These are phyloP conservation scores for Xylaria venustula DNA, from an alignment of 495 filamentous ascomycete genomes.

Conservation along the genomic window DNA sequence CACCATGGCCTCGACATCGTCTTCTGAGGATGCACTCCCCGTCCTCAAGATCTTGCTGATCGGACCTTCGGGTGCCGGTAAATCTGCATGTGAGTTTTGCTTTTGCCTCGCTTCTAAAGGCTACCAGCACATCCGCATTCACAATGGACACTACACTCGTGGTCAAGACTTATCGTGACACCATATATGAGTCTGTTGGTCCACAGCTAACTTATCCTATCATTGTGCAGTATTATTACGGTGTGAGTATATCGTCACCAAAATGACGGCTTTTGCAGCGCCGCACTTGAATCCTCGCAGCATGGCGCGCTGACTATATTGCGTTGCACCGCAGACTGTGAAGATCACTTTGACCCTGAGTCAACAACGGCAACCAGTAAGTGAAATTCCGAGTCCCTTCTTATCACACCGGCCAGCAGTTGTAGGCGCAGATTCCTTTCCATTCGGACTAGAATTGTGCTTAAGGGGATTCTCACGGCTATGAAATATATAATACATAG, in stretches of 20 bases:
- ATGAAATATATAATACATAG: too few relatives aligned
- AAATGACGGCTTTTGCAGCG: neutral
- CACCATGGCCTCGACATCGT: constrained; percentile 25
- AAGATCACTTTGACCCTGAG: constrained; percentile 60
- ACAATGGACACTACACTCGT: too few relatives aligned
- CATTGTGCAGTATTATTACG: constrained; percentile 26
- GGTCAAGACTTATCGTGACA: too few relatives aligned
- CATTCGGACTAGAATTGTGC: neutral
- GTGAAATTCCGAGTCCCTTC: neutral
- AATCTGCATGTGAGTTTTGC: constrained; percentile 48
- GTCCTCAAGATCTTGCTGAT: constrained; percentile 54
- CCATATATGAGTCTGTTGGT: neutral
- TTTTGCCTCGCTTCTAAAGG: neutral
- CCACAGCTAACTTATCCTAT: constrained; percentile 6
- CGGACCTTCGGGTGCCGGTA: constrained; percentile 54
- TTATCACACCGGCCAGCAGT: neutral
- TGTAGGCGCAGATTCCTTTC: neutral
- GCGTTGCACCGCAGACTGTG: constrained; percentile 42
- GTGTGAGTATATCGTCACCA: constrained; percentile 30
- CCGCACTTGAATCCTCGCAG: neutral
- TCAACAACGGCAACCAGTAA: constrained; percentile 51
- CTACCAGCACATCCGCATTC: neutral
- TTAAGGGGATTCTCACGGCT: neutral
- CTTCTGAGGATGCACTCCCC: constrained; percentile 48
- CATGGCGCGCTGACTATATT: neutral